Conservation (phyloP, 495 filamentous ascomycete species). For the Podospora comata region DNA sequence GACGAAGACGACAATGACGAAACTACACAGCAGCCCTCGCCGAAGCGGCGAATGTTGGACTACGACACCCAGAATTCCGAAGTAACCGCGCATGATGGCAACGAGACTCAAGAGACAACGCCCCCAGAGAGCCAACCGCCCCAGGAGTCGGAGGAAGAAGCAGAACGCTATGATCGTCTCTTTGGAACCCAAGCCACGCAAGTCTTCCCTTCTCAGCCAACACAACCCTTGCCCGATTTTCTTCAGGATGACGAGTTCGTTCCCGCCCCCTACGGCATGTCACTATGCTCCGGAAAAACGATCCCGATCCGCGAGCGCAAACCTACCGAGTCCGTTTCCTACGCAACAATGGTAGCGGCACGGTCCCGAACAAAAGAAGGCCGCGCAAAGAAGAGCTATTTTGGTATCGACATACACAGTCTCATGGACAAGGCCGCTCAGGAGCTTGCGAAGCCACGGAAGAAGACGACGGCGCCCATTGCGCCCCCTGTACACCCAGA, state of each 20-base stretch:
- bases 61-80: constrained; percentile 14
- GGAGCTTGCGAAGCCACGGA: constrained; percentile 38
- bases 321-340: constrained; percentile 50
- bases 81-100: background rate
- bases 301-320: constrained; percentile 55
- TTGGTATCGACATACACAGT: constrained; percentile 84
- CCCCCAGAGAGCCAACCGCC: constrained; percentile 21
- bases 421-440: constrained; percentile 68
- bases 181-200: constrained; percentile 20
- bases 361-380: constrained; percentile 66
- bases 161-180: constrained; percentile 30
- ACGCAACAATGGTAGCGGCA: constrained; percentile 64
- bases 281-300: constrained; percentile 64
- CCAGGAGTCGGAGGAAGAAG: constrained; percentile 25
- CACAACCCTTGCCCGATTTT: constrained; percentile 7
- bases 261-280: constrained; percentile 45
- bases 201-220: background rate
- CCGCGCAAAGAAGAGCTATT: constrained; percentile 77
- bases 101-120: constrained; percentile 12
- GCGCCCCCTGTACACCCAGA: constrained; percentile 29
- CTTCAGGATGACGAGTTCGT: constrained; percentile 10
- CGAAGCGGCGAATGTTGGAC: constrained; percentile 40
- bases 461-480: constrained; percentile 18
- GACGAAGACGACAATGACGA: constrained; percentile 31
- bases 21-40: constrained; percentile 28